Evolutionary conservation across 495 filamentous ascomycete genomes (phyloP), one percentile per base, ranked within the genome.

Genomic region (Acidomyces sp.): DNA sequence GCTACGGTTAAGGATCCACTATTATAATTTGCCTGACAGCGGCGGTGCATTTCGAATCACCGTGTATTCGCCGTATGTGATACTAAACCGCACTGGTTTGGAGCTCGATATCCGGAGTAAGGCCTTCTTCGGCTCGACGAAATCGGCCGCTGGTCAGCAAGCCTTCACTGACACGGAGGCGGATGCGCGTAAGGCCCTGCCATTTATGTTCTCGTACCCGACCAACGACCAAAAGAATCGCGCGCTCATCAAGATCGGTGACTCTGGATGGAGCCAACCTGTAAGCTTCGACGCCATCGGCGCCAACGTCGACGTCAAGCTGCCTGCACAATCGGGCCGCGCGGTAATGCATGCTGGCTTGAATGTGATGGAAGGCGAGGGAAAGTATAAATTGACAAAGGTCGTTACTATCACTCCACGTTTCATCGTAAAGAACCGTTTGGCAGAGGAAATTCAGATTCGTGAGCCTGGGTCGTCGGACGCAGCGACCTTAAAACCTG

Each of bases 271-370:
- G 92, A 94, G 88, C 61, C 93, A 82, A 57, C 87, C 92, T 2
- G 88, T 95, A 59, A 93, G 82, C 70, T 90, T 97, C 53, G 90
- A 97, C 54, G 90, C 90, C n/a, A 88, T 97, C 43, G 90, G 90
- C 32, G 94, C 86, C 57, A 83, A 78, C 4, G 75, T 80, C 20
- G 85, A 93, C 47, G 80, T 92, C 12, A 71, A 85, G 22, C 70
- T 97, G 29, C 79, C 81, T 10, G 82, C 86, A 4, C 47, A 69
- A 4, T 65, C 64, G 16, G 78, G 70, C 20, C 77, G 79, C 41
- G 72, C 77, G 2, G 88, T 96, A 58, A 81, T 94, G 56, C 84
- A 94, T 57, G 69, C 88, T 17, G 90, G 92, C 15, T 72, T 96
- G 19, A 84, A 78, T 16, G 80, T 97, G 34, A 75, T 77, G 34